Evolutionary conservation across 306 rosid species (phyloP).

Genomic region (Sphenostylis stenocarpa): DNA sequence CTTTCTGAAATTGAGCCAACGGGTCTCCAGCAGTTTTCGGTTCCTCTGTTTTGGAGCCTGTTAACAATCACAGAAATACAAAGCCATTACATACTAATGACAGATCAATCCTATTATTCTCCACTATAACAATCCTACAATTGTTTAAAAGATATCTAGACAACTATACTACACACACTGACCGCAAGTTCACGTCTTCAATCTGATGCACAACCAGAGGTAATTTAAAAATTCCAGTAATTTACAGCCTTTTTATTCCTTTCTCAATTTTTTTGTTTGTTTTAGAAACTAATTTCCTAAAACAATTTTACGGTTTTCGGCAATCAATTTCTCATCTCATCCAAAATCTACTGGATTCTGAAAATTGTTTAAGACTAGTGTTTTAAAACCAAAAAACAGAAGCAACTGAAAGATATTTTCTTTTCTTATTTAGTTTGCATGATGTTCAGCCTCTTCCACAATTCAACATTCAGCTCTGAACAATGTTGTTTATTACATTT

Average conservation of each 20-base stretch:
- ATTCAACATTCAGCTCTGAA: background rate
- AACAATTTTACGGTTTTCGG: background rate
- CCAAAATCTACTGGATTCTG: background rate
- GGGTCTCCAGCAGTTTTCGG: constrained; percentile 67
- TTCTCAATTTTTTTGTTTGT: background rate
- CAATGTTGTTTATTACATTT: background rate
- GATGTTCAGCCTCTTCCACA: background rate
- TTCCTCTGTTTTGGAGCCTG: constrained; percentile 82
- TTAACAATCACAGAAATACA: background rate
- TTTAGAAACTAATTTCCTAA: background rate
- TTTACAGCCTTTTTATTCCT: background rate
- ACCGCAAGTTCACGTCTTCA: background rate
- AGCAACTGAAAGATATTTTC: background rate
- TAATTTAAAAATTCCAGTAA: background rate
- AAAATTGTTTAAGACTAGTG: background rate
- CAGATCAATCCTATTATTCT: background rate
- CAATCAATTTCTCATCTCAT: background rate
- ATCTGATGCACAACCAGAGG: background rate
- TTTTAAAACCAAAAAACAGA: background rate
- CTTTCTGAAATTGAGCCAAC: constrained; percentile 51
- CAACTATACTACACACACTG: background rate
- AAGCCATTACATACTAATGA: background rate
- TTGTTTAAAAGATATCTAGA: background rate
- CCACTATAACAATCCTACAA: background rate
- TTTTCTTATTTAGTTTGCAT: background rate